Evolutionary conservation across 179 eudicot species (phyloP), one percentile per base, ranked within the genome.

Genomic region (Vitellaria paradoxa): DNA sequence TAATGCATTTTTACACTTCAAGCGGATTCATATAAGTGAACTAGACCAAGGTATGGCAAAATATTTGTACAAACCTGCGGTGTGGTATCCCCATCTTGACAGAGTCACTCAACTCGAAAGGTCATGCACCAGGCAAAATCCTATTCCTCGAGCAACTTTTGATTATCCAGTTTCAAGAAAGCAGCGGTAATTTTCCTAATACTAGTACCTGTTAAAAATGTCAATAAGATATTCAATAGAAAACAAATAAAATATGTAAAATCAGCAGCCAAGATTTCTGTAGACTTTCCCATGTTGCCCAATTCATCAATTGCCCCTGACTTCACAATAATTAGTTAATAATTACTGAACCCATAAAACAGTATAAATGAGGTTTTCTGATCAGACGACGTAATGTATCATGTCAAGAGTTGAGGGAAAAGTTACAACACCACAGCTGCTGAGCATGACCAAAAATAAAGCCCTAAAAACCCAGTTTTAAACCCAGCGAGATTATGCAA

Each of bases 1-100:
- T 20, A 60, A 10, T 65, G 17, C 67, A 5, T 21, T 74, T 30
- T 14, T 21, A 42, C 77, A 9, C 59, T 40, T 71, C n/a, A 42
- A 59, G 21, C 8, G 37, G 30, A 14, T 40, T 61, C 47, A 15
- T 18, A 74, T 30, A 47, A 76, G 42, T 64, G 10, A 42, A 53
- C 30, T n/a, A 13, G 72, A 42, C 1, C 5, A 69, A 68, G 37
- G 10, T 53, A 10, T 10, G 6, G 50, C 26, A 77, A 17, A 65
- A 24, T 6, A 26, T 62, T 20, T 12, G 17, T 7, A 79, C 87
- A 82, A 82, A 91, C 98, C 97, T 93, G 89, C 97, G 96, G 81
- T 86, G 90, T 23, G 84, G 67, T 76, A 86, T 85, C 70, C 86
- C 93, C 97, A 92, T 94, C 76, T 55, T 86, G 70, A 60, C 68